Conservation (phyloP, 164 flowering plant genomes). For the Dillenia suffruticosa region DNA sequence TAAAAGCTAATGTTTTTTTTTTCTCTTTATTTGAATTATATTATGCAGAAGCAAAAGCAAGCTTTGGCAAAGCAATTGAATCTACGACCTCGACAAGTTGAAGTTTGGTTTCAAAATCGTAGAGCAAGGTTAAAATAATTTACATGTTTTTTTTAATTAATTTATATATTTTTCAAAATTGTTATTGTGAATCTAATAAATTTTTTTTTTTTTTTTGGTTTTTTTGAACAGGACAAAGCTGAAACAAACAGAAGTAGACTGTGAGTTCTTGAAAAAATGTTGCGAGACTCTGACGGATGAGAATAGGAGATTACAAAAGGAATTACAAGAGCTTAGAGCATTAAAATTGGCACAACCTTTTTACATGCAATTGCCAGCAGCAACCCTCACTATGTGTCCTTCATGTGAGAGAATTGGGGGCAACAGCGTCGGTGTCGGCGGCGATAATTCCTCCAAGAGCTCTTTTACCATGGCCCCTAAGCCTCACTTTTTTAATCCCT, state of each 20-base stretch:
- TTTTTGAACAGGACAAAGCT: slow-evolving; percentile 59
- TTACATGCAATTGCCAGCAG: slow-evolving; percentile 75
- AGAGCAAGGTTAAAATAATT: slow-evolving; percentile 57
- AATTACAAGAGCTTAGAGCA: slow-evolving; percentile 67
- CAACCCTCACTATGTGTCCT: slow-evolving; percentile 82
- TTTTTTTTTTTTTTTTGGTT: background rate
- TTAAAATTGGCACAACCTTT: slow-evolving; percentile 56
- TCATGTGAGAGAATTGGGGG: slow-evolving; percentile 65
- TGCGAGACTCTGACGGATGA: slow-evolving; percentile 73
- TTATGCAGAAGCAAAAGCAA: slow-evolving; percentile 81
- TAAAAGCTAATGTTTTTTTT: no score
- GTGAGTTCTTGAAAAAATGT: slow-evolving; percentile 74
- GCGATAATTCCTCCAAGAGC: slow-evolving; percentile 24
- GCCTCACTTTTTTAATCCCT: slow-evolving; percentile 44
- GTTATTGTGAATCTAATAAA: background rate
- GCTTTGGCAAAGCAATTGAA: slow-evolving; percentile 68
- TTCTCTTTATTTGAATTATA: background rate
- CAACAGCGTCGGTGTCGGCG: slow-evolving; percentile 19
- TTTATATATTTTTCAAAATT: background rate
- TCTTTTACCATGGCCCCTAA: slow-evolving; percentile 36
- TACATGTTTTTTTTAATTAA: background rate
- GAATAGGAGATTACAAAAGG: slow-evolving; percentile 62
- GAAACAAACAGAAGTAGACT: slow-evolving; percentile 86
- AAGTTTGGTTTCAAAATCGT: slow-evolving; percentile 88
- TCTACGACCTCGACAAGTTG: slow-evolving; percentile 76